phyloP scores from a whole-genome alignment of 345 rosid species.

The Pelargonium nanum region DNA sequence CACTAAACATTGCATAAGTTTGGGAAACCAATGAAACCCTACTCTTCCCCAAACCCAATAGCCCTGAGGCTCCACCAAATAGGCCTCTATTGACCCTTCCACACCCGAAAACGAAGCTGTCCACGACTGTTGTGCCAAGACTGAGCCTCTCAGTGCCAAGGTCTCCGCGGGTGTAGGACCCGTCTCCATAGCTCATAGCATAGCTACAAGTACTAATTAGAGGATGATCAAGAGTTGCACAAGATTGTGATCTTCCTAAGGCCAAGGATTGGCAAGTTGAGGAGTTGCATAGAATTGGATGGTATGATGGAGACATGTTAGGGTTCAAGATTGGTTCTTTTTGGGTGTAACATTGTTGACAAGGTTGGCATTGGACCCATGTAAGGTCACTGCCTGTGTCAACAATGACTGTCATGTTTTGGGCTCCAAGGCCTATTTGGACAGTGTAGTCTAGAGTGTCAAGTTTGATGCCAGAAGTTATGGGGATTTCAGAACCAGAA shows the following conservation, averaged over 20 bases:
- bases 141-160: constrained; percentile 44
- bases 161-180: constrained; percentile 74
- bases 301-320: constrained; percentile 49
- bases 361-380: constrained; percentile 93
- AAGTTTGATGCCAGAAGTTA: constrained; percentile 54
- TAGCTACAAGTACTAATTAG: constrained; percentile 63
- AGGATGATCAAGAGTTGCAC: constrained; percentile 24
- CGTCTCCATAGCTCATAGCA: constrained; percentile 70
- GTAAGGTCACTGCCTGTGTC: constrained; percentile 94
- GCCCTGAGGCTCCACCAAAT: constrained; percentile 83
- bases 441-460: constrained; percentile 69
- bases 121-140: constrained; percentile 31
- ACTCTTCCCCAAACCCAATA: constrained; percentile 80
- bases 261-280: constrained; percentile 51
- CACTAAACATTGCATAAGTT: constrained; percentile 36
- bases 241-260: constrained; percentile 36
- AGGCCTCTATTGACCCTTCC: constrained; percentile 69
- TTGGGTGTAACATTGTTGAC: constrained; percentile 61
- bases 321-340: constrained; percentile 65
- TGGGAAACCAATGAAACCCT: constrained; percentile 60
- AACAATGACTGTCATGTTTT: constrained; percentile 53
- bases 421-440: constrained; percentile 43
- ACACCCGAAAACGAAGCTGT: constrained; percentile 61
- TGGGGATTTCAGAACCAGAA: constrained; percentile 36
- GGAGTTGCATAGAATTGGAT: constrained; percentile 49